A percentile compares a stretch with the other conserved stretches of the same genome.
Evolutionary conservation across 495 filamentous ascomycete genomes (phyloP).

Genomic region (Pseudoneurospora amorphoporcata): DNA sequence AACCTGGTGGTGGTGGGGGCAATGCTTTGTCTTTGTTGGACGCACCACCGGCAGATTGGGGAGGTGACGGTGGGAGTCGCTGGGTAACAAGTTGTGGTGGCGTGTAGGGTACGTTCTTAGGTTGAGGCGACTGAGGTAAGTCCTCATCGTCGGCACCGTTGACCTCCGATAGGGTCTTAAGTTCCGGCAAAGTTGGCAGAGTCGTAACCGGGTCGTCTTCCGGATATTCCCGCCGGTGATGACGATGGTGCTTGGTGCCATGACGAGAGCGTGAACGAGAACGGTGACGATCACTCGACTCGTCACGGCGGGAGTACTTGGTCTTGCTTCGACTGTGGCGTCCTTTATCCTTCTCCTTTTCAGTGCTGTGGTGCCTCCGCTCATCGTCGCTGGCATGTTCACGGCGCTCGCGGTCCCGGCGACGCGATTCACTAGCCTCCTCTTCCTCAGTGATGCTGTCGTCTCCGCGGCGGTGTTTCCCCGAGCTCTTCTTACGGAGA

Average conservation of each 20-base stretch:
- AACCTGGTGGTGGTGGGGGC: not conserved
- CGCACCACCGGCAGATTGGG: not conserved
- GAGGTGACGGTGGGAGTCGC: slow-evolving; percentile 1
- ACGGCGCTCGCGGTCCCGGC: slow-evolving; percentile 15
- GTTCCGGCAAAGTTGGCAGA: not conserved
- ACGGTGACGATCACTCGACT: slow-evolving; percentile 13
- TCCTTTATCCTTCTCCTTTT: slow-evolving; percentile 7
- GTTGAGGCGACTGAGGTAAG: slow-evolving; percentile 27
- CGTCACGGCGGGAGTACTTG: slow-evolving; percentile 21
- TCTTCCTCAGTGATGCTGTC: slow-evolving; percentile 5
- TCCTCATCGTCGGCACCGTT: slow-evolving; percentile 31
- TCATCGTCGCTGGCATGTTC: slow-evolving; percentile 6
- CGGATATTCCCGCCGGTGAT: slow-evolving; percentile 22
- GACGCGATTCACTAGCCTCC: slow-evolving; percentile 6
- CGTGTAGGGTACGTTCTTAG: slow-evolving; percentile 4
- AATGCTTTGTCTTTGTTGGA: not conserved
- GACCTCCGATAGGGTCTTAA: slow-evolving; percentile 23
- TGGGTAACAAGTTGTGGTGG: not conserved
- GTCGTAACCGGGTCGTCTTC: slow-evolving; percentile 5
- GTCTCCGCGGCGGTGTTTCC: slow-evolving; percentile 15
- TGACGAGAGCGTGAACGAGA: slow-evolving; percentile 10
- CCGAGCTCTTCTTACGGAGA: slow-evolving; percentile 31
- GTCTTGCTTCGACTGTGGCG: slow-evolving; percentile 22
- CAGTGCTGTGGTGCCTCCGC: slow-evolving; percentile 5
- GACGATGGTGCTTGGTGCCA: slow-evolving; percentile 15